A percentile compares a stretch with the other conserved stretches of the same genome.
Evolutionary conservation across 2,329 filamentous ascomycete genomes (phyloP).

Genomic region (Xenoacremonium recifei): DNA sequence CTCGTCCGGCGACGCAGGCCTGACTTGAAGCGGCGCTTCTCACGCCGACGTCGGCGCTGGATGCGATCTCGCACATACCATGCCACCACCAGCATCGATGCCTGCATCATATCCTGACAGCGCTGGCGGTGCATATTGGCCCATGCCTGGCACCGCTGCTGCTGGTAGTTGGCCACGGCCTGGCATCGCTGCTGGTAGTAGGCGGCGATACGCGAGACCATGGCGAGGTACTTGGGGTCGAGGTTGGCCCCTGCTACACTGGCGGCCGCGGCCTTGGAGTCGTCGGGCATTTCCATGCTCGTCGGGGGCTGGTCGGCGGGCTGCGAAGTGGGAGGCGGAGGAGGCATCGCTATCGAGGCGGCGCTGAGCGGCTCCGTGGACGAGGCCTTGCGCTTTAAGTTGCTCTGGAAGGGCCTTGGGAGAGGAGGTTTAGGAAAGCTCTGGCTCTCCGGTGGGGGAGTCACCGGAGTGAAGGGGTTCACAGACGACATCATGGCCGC

Average conservation of each 20-base stretch:
- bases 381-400: neutral
- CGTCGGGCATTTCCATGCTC: conserved; percentile 15
- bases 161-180: conserved; percentile 45
- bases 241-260: conserved; percentile 25
- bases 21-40: conserved; percentile 40
- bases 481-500: conserved; percentile 31
- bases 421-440: conserved; percentile 29
- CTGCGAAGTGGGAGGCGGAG: conserved; percentile 19
- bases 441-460: conserved; percentile 28
- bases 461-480: conserved; percentile 28
- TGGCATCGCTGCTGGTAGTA: conserved; percentile 50
- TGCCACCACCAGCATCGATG: conserved; percentile 47
- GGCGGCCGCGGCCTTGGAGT: conserved; percentile 19
- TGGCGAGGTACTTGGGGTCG: conserved; percentile 43
- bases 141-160: conserved; percentile 48
- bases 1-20: conserved; percentile 35
- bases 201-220: conserved; percentile 46
- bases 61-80: conserved; percentile 51
- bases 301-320: conserved; percentile 21
- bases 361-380: conserved; percentile 8
- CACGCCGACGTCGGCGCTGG: conserved; percentile 38
- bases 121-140: conserved; percentile 45
- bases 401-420: conserved; percentile 26
- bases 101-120: conserved; percentile 48
- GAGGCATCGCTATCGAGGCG: conserved; percentile 21